Evolutionary conservation across 2,329 filamentous ascomycete species (phyloP), one percentile per base, ranked within the genome.

Genomic region (Fonsecaea erecta): DNA sequence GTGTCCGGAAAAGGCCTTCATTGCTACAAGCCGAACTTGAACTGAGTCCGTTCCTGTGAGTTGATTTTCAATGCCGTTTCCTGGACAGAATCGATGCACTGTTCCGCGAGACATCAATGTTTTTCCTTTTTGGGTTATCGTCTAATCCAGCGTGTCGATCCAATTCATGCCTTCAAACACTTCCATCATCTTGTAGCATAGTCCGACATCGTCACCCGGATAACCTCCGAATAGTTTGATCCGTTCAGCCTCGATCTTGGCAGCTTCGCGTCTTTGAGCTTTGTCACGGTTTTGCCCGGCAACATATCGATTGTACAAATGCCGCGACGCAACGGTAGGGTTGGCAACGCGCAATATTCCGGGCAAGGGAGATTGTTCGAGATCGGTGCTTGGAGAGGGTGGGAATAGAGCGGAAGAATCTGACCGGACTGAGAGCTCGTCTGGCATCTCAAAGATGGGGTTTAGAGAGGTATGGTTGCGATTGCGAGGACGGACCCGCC

Each of bases 181-280:
- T 69, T 82, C 80, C 65, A 82, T 74, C 81, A 83, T 83, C 62
- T 77, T 77, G 70, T 79, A 79, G 71, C 80, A 82, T 51, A 83
- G 75, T 62, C 57, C 51, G 30, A 69, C 62, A 56, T 71, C 70
- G 35, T 73, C 71, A 26, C 70, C 69, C 7, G 70, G 72, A 46
- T 72, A 70, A 14, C 70, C 71, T 51, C 72, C 72, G 63, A 73
- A 71, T 28, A 71, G 16, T 62, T 80, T 79, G 71, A 73, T 80
- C 67, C 78, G 79, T 61, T 81, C 78, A 40, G 72, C 74, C 69
- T 80, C 76, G 54, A 79, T 62, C 60, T 63, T 68, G 43, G 60
- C 67, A 52, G 69, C 65, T 67, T 77, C 74, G 61, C 71, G 68
- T 56, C 70, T 73, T 67, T 74, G 71, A 21, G 70, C 66, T 43